Evolutionary conservation across 1,139 yeast species (phyloP).

Genomic region (Sugiyamaella neomexicana): DNA sequence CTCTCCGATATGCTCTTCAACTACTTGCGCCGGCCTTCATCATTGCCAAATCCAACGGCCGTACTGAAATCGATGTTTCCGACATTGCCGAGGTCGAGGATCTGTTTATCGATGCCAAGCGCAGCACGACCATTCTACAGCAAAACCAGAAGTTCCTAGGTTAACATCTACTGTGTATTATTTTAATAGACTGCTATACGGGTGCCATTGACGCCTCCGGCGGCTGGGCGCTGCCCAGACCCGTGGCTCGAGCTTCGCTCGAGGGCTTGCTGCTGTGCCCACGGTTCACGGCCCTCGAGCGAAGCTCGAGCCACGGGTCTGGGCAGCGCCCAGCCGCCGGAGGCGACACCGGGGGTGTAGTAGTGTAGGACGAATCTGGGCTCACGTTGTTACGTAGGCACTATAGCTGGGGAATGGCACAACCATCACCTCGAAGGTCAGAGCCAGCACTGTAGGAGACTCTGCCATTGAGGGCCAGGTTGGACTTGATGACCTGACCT

Average conservation of each 20-base stretch:
- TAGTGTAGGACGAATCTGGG: not conserved
- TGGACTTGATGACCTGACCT: slow-evolving; percentile 66
- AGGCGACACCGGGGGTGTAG: not conserved
- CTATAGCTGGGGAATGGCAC: slow-evolving; percentile 56
- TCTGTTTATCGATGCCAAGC: slow-evolving; percentile 82
- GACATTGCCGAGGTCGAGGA: slow-evolving; percentile 87
- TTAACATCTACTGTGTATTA: slow-evolving; percentile 17
- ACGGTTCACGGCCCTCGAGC: not conserved
- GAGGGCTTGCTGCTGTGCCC: no score
- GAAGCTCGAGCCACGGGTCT: not conserved
- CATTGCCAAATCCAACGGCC: slow-evolving; percentile 70
- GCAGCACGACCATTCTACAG: slow-evolving; percentile 79
- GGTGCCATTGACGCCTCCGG: no score
- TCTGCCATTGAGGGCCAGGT: slow-evolving; percentile 41
- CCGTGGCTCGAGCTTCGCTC: no score
- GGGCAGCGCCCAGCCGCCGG: slow-evolving; percentile 1
- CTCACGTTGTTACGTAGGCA: no score
- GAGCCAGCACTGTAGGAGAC: slow-evolving; percentile 69
- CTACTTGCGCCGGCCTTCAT: slow-evolving; percentile 88
- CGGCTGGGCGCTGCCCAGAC: no score
- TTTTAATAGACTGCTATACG: not conserved
- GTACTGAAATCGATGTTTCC: slow-evolving; percentile 62
- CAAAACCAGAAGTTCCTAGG: slow-evolving; percentile 34
- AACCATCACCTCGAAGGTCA: slow-evolving; percentile 81
- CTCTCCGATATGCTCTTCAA: slow-evolving; percentile 89